Conservation (phyloP, 1,139 yeast genomes). For the Yamadazyma songkhlaensis region DNA sequence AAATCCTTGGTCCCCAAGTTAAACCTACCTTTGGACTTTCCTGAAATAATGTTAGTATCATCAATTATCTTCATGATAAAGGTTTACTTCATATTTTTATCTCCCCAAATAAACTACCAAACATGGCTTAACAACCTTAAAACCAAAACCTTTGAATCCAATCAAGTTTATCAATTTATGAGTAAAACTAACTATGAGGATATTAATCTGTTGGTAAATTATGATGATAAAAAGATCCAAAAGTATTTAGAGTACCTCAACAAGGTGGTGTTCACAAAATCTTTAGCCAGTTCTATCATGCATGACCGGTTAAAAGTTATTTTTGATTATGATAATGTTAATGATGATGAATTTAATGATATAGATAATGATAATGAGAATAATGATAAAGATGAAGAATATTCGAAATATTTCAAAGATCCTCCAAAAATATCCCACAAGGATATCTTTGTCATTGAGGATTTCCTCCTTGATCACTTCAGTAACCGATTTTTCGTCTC, state of each 20-base stretch:
- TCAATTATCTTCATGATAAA: slow-evolving; percentile 25
- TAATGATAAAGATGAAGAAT: neutral
- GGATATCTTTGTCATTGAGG: slow-evolving; percentile 15
- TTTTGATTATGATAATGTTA: slow-evolving; percentile 15
- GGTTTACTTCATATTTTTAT: slow-evolving; percentile 24
- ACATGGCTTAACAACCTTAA: slow-evolving; percentile 23
- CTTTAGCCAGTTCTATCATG: slow-evolving; percentile 19
- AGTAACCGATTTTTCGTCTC: slow-evolving; percentile 6
- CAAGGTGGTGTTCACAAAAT: slow-evolving; percentile 28
- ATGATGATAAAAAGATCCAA: slow-evolving; percentile 38
- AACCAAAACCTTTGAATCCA: slow-evolving; percentile 19
- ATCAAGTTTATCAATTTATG: slow-evolving; percentile 16
- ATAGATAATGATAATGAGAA: neutral
- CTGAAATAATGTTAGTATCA: slow-evolving; percentile 29
- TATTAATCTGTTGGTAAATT: slow-evolving; percentile 22
- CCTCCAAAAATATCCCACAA: neutral
- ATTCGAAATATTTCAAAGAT: slow-evolving; percentile 1
- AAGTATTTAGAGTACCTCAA: slow-evolving; percentile 43
- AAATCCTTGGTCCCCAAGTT: slow-evolving; percentile 13
- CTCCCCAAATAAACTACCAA: slow-evolving; percentile 13
- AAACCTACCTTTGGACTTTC: slow-evolving; percentile 9
- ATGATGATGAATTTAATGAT: slow-evolving; percentile 4
- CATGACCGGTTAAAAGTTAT: slow-evolving; percentile 36
- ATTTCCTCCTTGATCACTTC: slow-evolving; percentile 11
- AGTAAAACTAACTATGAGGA: slow-evolving; percentile 16